Conservation (phyloP, 768 basidiomycete genomes). For the Phlebiopsis gigantea region DNA sequence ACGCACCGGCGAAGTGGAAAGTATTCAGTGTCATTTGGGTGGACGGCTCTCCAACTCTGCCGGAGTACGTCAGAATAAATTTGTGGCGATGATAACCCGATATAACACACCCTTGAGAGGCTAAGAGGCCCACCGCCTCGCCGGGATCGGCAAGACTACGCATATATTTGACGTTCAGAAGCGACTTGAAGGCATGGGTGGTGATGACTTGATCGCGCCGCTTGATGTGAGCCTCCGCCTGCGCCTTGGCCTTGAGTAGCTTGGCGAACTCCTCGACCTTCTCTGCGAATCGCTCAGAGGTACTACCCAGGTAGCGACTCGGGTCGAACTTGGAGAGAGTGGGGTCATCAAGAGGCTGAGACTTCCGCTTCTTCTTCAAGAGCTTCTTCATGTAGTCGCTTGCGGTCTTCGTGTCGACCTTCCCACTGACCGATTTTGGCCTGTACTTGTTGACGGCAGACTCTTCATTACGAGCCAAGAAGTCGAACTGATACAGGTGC, state of each 20-base stretch:
- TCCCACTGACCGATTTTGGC: conserved; percentile 51
- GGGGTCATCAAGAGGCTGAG: conserved; percentile 56
- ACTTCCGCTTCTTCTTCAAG: conserved; percentile 55
- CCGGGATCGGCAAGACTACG: conserved; percentile 93
- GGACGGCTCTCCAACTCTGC: conserved; percentile 94
- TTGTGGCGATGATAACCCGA: not conserved
- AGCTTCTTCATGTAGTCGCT: conserved; percentile 83
- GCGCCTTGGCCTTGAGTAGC: conserved; percentile 41
- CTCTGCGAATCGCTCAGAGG: conserved; percentile 87
- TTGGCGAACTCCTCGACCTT: conserved; percentile 76
- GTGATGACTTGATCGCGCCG: conserved; percentile 43
- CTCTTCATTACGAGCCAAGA: conserved; percentile 80
- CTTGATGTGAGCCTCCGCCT: conserved; percentile 33
- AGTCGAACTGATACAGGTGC: conserved; percentile 90
- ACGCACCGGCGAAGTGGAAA: conserved; percentile 94
- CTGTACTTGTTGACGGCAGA: conserved; percentile 72
- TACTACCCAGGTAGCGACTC: conserved; percentile 75
- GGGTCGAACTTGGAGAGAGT: conserved; percentile 74
- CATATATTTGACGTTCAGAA: conserved; percentile 94
- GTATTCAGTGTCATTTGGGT: conserved; percentile 99
- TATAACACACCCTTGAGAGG: conserved; percentile 84
- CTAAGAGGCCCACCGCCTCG: conserved; percentile 95
- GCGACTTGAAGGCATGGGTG: conserved; percentile 58
- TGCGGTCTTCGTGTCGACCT: conserved; percentile 66
- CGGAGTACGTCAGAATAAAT: not conserved